Percentiles rank a stretch among this genome's conserved stretches.
phyloP scores from a whole-genome alignment of 139 green algal species.

The Ostreobium quekettii region DNA sequence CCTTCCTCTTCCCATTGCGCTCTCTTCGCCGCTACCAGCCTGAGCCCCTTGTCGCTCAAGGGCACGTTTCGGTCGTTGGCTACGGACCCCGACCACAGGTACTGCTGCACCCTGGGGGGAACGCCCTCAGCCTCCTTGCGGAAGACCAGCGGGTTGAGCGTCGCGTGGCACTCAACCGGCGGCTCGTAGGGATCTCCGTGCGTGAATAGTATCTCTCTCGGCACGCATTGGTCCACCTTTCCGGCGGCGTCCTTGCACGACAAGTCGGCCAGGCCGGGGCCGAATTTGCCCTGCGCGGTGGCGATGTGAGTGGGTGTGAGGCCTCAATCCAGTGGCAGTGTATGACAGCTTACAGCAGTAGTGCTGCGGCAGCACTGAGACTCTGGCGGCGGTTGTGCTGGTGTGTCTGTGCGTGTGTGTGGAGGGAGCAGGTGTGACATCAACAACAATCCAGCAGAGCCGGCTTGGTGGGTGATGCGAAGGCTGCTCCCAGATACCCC shows the following conservation, averaged over 20 bases:
- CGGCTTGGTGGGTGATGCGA: too few species aligned
- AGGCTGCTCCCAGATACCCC: too few species aligned
- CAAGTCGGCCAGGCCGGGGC: not conserved
- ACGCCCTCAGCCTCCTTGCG: not conserved
- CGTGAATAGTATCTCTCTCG: not conserved
- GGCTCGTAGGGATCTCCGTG: not conserved
- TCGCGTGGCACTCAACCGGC: not conserved
- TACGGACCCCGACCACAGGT: not conserved
- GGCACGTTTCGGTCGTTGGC: not conserved
- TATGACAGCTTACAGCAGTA: too few species aligned
- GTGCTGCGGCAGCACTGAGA: too few species aligned
- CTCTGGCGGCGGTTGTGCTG: too few species aligned
- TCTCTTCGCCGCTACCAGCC: not conserved
- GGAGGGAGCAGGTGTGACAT: too few species aligned
- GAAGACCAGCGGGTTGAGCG: not conserved
- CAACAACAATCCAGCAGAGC: too few species aligned
- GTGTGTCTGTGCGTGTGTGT: too few species aligned
- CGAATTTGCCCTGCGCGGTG: not conserved
- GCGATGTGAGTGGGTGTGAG: too few species aligned
- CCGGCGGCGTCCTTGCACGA: not conserved
- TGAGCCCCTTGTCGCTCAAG: not conserved
- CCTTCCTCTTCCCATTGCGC: not conserved
- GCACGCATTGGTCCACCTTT: not conserved
- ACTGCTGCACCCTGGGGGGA: not conserved
- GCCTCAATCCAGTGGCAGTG: too few species aligned